Conservation (phyloP, 1,284 basidiomycete species). For the Ceratobasidium sp. region DNA sequence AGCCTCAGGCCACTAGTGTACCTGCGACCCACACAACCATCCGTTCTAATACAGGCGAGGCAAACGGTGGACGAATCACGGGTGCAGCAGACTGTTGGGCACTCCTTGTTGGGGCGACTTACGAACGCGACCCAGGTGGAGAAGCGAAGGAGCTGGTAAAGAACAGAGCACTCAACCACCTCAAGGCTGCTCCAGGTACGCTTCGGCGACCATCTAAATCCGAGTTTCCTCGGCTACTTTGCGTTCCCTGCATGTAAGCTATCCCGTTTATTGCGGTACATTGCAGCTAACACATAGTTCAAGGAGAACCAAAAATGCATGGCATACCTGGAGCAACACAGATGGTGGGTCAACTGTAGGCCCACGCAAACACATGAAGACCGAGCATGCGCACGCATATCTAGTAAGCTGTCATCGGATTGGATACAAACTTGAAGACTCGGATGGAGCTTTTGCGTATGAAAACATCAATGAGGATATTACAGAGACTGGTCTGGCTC, state of each 20-base stretch:
- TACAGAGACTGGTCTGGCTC: constrained; percentile 1
- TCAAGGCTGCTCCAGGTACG: background rate
- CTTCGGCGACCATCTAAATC: background rate
- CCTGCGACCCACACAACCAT: background rate
- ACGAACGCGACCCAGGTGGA: background rate
- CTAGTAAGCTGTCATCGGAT: too few relatives aligned
- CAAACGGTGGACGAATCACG: background rate
- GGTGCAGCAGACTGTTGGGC: background rate
- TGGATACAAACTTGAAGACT: too few relatives aligned
- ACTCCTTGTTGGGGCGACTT: background rate
- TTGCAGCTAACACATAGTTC: too few relatives aligned
- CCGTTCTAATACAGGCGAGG: background rate
- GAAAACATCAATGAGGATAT: background rate
- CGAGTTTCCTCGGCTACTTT: constrained; percentile 2
- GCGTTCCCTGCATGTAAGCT: constrained; percentile 8
- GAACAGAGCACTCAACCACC: background rate
- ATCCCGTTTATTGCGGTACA: too few relatives aligned
- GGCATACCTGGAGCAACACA: constrained; percentile 16
- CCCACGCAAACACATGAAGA: too few relatives aligned
- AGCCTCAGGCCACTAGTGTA: background rate
- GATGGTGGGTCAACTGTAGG: too few relatives aligned
- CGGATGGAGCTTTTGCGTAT: background rate
- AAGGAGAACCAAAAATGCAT: background rate
- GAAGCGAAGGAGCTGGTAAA: background rate
- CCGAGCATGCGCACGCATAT: too few relatives aligned